These are phyloP conservation scores for Parathielavia appendiculata DNA, from an alignment of 495 filamentous ascomycete genomes.

Conservation along the genomic window DNA sequence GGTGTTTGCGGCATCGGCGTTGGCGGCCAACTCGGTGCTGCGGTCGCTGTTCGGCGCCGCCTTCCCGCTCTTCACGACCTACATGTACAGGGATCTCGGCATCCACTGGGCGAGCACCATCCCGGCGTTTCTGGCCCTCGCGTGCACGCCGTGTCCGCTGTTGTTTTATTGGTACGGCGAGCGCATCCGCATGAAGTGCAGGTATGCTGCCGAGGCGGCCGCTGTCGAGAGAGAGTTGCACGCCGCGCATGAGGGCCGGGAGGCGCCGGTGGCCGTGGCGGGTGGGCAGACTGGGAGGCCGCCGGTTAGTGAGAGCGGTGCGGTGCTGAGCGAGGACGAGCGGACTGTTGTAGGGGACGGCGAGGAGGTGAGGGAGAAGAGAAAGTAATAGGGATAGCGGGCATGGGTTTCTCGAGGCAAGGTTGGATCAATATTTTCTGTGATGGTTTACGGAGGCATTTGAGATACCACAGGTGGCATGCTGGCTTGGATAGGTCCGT, in stretches of 20 bases:
- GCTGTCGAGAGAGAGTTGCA: slow-evolving; percentile 40
- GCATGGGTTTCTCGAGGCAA: background rate
- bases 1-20: slow-evolving; percentile 73
- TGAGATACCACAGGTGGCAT: slow-evolving; percentile 1
- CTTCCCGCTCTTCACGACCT: slow-evolving; percentile 76
- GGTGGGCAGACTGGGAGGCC: slow-evolving; percentile 2
- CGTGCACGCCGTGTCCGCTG: slow-evolving; percentile 74
- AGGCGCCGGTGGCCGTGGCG: slow-evolving; percentile 13
- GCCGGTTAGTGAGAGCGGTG: slow-evolving; percentile 10
- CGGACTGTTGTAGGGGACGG: slow-evolving; percentile 16
- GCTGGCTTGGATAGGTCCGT: background rate
- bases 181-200: slow-evolving; percentile 61
- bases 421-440: background rate
- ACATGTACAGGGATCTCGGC: slow-evolving; percentile 71
- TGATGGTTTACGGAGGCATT: background rate
- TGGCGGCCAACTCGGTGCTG: slow-evolving; percentile 72
- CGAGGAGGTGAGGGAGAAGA: slow-evolving; percentile 13
- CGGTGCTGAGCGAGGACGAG: slow-evolving; percentile 26
- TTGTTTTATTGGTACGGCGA: slow-evolving; percentile 74
- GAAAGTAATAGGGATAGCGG: background rate
- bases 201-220: slow-evolving; percentile 66
- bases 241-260: background rate
- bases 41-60: slow-evolving; percentile 65
- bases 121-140: slow-evolving; percentile 70
- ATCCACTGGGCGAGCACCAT: slow-evolving; percentile 77